phyloP scores from a whole-genome alignment of 2,329 filamentous ascomycete genomes.

The Niveomyces coronatus region DNA sequence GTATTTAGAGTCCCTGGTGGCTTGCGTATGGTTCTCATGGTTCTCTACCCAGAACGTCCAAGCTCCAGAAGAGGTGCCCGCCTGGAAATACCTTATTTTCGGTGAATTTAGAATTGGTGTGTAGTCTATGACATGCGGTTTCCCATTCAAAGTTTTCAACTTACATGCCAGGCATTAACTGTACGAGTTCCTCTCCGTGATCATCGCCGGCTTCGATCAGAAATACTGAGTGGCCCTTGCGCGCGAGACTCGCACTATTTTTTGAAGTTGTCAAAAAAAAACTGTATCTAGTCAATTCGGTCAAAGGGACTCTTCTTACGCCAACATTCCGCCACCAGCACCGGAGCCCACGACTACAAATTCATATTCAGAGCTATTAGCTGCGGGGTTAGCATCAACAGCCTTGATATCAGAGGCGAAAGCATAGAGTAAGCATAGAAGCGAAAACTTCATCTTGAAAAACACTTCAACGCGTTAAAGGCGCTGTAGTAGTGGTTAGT shows the following conservation, averaged over 20 bases:
- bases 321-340: constrained; percentile 43
- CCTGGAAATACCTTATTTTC: background rate
- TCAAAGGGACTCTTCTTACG: constrained; percentile 16
- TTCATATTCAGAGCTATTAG: too few relatives aligned
- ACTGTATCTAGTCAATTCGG: too few relatives aligned
- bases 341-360: constrained; percentile 49
- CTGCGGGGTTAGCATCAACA: too few relatives aligned
- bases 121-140: background rate
- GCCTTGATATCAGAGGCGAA: too few relatives aligned
- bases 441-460: too few relatives aligned
- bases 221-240: constrained; percentile 43
- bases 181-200: constrained; percentile 16
- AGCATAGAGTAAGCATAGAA: too few relatives aligned
- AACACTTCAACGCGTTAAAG: too few relatives aligned
- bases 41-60: constrained; percentile 51
- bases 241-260: constrained; percentile 35
- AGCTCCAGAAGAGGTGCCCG: background rate
- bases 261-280: background rate
- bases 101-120: background rate
- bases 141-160: too few relatives aligned
- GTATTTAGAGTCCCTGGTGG: constrained; percentile 14
- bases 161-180: background rate
- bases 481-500: too few relatives aligned
- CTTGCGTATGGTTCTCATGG: constrained; percentile 27
- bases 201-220: constrained; percentile 49